Percentiles rank a stretch among this genome's conserved stretches.
Conservation (phyloP, 176 grass and related monocot genomes). For the Phoenix dactylifera region DNA sequence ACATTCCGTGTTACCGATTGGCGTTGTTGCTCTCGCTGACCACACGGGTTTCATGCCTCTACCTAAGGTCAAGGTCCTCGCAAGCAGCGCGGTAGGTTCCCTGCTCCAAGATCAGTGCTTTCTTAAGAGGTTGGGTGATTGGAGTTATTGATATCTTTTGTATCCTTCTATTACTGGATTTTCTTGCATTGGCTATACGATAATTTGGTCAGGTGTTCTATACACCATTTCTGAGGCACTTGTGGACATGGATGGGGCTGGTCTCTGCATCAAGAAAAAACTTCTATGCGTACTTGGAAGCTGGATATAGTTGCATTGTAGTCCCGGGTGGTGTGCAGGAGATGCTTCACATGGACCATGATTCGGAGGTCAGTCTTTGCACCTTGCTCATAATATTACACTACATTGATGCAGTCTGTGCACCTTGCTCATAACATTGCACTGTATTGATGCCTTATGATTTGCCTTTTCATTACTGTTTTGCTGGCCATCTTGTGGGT, state of each 20-base stretch:
- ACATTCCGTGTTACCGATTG: slow-evolving; percentile 82
- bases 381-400: neutral
- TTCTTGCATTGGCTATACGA: slow-evolving; percentile 4
- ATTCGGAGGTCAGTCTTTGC: slow-evolving; percentile 48
- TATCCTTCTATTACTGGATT: neutral
- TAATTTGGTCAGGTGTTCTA: slow-evolving; percentile 68
- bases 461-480: no score
- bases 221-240: slow-evolving; percentile 86
- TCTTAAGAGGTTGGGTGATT: neutral
- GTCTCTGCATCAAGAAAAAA: slow-evolving; percentile 65
- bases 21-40: slow-evolving; percentile 31
- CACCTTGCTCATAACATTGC: neutral
- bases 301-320: slow-evolving; percentile 62
- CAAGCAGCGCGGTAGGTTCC: slow-evolving; percentile 69
- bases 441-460: no score
- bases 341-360: slow-evolving; percentile 86
- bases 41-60: slow-evolving; percentile 76
- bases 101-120: neutral
- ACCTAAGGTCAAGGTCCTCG: slow-evolving; percentile 58
- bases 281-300: slow-evolving; percentile 53
- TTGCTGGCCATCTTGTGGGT: no score
- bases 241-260: slow-evolving; percentile 88
- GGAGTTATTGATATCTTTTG: no score
- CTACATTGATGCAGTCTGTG: neutral
- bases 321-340: slow-evolving; percentile 93